Percentiles rank a stretch among this genome's conserved stretches.
phyloP scores from a whole-genome alignment of 2,329 filamentous ascomycete genomes.

The Colletotrichum magnum region DNA sequence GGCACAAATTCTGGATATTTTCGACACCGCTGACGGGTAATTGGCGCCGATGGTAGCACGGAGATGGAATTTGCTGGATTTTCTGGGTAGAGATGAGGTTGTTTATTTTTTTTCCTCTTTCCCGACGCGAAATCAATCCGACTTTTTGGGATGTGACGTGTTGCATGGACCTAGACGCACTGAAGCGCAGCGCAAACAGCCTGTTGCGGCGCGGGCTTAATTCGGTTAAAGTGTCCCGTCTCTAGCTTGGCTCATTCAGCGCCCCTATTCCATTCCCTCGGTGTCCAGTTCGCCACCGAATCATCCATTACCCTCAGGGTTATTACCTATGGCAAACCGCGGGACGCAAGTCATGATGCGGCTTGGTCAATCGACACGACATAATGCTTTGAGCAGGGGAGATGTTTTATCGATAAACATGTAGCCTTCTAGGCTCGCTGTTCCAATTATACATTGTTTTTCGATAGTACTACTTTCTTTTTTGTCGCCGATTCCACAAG shows the following conservation, averaged over 20 bases:
- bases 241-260: constrained; percentile 1
- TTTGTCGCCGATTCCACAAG: not conserved
- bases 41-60: not conserved
- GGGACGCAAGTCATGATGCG: not conserved
- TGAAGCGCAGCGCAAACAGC: not conserved
- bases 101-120: constrained; percentile 6
- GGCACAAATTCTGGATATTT: not conserved
- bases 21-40: not conserved
- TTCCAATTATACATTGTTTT: not conserved
- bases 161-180: constrained; percentile 15
- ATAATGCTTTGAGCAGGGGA: not conserved
- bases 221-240: constrained; percentile 9
- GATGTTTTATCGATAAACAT: not conserved
- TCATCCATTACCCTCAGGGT: not conserved
- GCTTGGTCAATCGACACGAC: not conserved
- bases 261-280: constrained; percentile 17
- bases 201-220: constrained; percentile 24
- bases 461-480: not conserved
- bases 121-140: constrained; percentile 28
- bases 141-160: constrained; percentile 39
- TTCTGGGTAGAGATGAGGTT: not conserved
- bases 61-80: not conserved
- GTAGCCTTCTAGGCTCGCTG: not conserved
- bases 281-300: not conserved
- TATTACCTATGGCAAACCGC: not conserved